These are phyloP conservation scores for Scutellospora calospora DNA, from an alignment of 371 early-diverging fungal species.

Conservation along the genomic window DNA sequence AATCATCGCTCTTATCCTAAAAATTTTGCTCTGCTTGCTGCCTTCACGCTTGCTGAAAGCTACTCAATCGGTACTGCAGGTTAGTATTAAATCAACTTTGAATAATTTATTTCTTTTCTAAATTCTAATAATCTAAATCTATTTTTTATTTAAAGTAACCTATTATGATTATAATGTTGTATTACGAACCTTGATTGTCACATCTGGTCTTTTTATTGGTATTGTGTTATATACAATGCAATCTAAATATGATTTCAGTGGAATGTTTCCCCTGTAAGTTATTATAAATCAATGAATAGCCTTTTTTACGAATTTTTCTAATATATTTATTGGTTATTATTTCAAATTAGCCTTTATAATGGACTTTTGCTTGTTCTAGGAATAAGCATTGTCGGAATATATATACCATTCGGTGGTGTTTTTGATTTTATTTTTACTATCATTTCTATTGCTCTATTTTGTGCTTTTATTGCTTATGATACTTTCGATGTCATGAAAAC, in stretches of 20 bases:
- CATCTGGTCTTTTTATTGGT: constrained; percentile 75
- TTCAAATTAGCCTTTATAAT: constrained; percentile 61
- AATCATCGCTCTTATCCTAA: constrained; percentile 71
- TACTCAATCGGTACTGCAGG: constrained; percentile 72
- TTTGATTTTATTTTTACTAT: constrained; percentile 73
- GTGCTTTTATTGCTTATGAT: constrained; percentile 77
- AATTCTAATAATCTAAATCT: not conserved
- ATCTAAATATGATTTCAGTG: constrained; percentile 76
- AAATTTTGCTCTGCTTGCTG: constrained; percentile 67
- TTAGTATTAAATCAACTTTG: constrained; percentile 43
- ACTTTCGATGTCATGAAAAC: constrained; percentile 76
- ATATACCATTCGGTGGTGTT: constrained; percentile 73
- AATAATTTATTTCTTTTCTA: not conserved
- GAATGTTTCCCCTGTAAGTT: constrained; percentile 68
- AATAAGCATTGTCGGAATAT: constrained; percentile 71
- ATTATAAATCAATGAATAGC: not conserved
- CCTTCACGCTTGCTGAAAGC: constrained; percentile 76
- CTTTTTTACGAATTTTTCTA: not conserved
- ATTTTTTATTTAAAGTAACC: constrained; percentile 53
- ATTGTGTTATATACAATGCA: constrained; percentile 83
- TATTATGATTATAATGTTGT: constrained; percentile 67
- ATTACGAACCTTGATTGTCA: constrained; percentile 77
- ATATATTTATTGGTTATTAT: not conserved
- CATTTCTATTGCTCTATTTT: constrained; percentile 73
- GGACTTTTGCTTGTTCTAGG: constrained; percentile 68